phyloP scores from a whole-genome alignment of 441 rosid genomes.

The Mallotus repandus region DNA sequence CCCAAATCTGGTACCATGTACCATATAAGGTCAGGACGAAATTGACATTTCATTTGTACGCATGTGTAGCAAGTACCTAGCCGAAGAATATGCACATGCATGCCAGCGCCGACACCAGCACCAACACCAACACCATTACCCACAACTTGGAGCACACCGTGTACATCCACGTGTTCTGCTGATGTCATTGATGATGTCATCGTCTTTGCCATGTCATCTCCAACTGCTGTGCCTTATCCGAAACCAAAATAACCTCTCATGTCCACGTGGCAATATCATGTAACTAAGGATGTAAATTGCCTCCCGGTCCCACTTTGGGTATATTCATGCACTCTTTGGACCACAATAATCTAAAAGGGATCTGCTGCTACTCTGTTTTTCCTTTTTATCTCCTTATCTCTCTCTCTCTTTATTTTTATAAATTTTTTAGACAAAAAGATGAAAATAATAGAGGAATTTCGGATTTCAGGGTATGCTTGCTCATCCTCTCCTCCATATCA shows the following conservation, averaged over 20 bases:
- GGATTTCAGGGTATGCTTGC: neutral
- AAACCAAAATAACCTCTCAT: neutral
- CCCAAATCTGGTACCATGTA: neutral
- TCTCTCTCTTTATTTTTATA: neutral
- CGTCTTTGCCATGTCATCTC: neutral
- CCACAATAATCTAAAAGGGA: conserved; percentile 4
- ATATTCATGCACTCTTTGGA: conserved; percentile 7
- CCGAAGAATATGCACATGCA: neutral
- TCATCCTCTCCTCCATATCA: neutral
- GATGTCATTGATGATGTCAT: conserved; percentile 18
- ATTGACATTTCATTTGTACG: conserved; percentile 1
- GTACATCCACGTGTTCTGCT: neutral
- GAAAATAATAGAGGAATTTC: too few species aligned
- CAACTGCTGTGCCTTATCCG: conserved; percentile 2
- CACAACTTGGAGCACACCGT: conserved; percentile 9
- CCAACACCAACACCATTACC: conserved; percentile 6
- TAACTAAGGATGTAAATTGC: neutral
- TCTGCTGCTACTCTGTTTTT: neutral
- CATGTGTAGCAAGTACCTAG: neutral
- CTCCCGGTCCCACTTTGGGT: conserved; percentile 7
- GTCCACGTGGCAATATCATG: conserved; percentile 12
- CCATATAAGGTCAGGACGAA: conserved; percentile 2
- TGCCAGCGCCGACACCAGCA: conserved; percentile 3
- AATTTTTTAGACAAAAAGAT: too few species aligned
- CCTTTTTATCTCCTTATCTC: neutral